Conservation (phyloP, 768 basidiomycete species). For the Tulasnella sp. region DNA sequence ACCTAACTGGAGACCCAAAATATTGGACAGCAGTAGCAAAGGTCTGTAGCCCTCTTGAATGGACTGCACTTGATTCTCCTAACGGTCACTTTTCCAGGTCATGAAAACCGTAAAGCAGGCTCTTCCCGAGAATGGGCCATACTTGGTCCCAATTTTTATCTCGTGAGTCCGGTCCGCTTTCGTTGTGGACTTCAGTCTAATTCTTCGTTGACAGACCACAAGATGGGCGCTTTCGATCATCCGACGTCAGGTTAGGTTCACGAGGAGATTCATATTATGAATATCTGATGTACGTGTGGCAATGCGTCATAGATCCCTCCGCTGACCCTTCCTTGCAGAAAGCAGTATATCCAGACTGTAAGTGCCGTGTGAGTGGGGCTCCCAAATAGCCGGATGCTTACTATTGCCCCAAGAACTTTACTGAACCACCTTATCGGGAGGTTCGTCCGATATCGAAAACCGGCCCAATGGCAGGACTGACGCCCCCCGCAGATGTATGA, state of each 20-base stretch:
- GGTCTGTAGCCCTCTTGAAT: slow-evolving; percentile 37
- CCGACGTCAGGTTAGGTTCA: slow-evolving; percentile 83
- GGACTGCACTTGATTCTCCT: background rate
- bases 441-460: slow-evolving; percentile 41
- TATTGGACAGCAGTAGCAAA: slow-evolving; percentile 82
- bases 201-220: slow-evolving; percentile 39
- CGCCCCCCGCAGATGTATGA: slow-evolving; percentile 71
- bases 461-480: background rate
- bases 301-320: background rate
- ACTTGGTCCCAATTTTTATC: slow-evolving; percentile 81
- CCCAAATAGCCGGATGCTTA: background rate
- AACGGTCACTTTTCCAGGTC: background rate
- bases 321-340: slow-evolving; percentile 37
- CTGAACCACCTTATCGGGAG: slow-evolving; percentile 71
- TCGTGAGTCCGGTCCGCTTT: slow-evolving; percentile 46
- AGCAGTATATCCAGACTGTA: slow-evolving; percentile 81
- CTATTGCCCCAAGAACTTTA: slow-evolving; percentile 44
- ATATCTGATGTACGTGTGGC: slow-evolving; percentile 62
- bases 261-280: slow-evolving; percentile 94
- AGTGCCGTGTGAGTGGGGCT: slow-evolving; percentile 26
- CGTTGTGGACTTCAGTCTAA: background rate
- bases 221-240: slow-evolving; percentile 53
- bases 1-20: slow-evolving; percentile 65
- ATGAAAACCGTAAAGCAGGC: slow-evolving; percentile 1
- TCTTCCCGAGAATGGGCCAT: slow-evolving; percentile 42